Conservation (phyloP, 306 rosid genomes). For the Acmispon strigosus region DNA sequence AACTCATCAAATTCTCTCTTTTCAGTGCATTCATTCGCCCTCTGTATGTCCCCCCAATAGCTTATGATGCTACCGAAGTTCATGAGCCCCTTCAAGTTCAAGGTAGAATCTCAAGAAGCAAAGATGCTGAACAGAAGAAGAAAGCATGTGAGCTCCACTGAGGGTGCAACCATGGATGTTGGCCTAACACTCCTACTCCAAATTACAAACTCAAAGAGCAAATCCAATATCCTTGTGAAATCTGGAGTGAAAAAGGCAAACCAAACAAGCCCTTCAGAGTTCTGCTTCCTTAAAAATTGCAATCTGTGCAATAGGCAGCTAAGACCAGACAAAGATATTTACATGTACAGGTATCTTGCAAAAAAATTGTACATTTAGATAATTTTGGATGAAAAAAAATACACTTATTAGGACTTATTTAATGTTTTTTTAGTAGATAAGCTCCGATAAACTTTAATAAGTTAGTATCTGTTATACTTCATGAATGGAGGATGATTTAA, state of each 20-base stretch:
- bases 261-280: conserved; percentile 13
- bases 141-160: not conserved
- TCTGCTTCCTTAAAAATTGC: conserved; percentile 40
- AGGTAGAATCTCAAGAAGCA: conserved; percentile 12
- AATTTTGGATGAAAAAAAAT: too few relatives aligned
- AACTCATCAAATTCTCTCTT: conserved; percentile 15
- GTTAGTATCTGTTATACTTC: too few relatives aligned
- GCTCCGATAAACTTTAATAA: too few relatives aligned
- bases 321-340: conserved; percentile 41
- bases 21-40: not conserved
- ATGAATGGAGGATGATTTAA: not conserved
- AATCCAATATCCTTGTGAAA: conserved; percentile 31
- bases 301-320: conserved; percentile 35
- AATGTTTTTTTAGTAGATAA: too few relatives aligned
- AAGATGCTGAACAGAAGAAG: conserved; percentile 7
- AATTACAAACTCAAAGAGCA: conserved; percentile 20
- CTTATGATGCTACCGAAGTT: conserved; percentile 17
- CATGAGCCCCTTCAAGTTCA: conserved; percentile 22
- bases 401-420: too few relatives aligned
- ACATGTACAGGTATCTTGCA: conserved; percentile 38
- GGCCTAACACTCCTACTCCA: conserved; percentile 35
- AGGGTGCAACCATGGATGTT: conserved; percentile 17
- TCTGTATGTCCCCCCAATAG: not conserved
- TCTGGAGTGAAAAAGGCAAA: conserved; percentile 22
- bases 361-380: too few relatives aligned